phyloP scores from a whole-genome alignment of 2,329 filamentous ascomycete species.

The Penicillium vulpinum region DNA sequence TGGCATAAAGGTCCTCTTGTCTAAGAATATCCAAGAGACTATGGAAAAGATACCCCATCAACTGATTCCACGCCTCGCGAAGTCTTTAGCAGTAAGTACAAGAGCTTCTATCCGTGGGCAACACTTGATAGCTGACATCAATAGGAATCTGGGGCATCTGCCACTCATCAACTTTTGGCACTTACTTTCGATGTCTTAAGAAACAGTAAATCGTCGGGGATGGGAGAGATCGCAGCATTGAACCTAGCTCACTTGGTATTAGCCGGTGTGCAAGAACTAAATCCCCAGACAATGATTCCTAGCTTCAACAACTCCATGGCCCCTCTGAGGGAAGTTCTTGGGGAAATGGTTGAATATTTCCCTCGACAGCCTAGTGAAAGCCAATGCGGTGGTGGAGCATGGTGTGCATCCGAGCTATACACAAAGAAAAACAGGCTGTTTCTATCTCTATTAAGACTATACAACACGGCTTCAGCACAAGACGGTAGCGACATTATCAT shows the following conservation, averaged over 20 bases:
- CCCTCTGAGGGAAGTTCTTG: conserved; percentile 19
- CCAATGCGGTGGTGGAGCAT: conserved; percentile 20
- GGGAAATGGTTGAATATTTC: conserved; percentile 21
- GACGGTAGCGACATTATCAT: conserved; percentile 15
- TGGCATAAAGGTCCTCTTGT: conserved; percentile 28
- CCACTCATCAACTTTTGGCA: conserved; percentile 23
- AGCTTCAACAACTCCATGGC: conserved; percentile 12
- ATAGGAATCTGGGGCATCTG: conserved; percentile 22
- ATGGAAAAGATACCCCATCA: conserved; percentile 25
- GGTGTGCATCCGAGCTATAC: conserved; percentile 20
- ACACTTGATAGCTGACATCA: not conserved
- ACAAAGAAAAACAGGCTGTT: conserved; percentile 28
- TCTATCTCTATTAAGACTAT: conserved; percentile 28
- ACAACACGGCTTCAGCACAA: conserved; percentile 18
- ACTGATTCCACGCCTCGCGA: conserved; percentile 32
- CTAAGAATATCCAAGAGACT: conserved; percentile 22
- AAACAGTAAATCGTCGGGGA: not conserved
- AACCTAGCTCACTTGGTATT: conserved; percentile 29
- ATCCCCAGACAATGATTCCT: conserved; percentile 9
- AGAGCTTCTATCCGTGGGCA: conserved; percentile 16
- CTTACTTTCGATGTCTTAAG: conserved; percentile 27
- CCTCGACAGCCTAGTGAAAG: conserved; percentile 16
- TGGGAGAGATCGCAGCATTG: conserved; percentile 16
- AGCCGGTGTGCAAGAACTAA: conserved; percentile 20
- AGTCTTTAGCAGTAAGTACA: conserved; percentile 43